Evolutionary conservation across 768 basidiomycete genomes (phyloP), one percentile per base, ranked within the genome.

Genomic region (Lepiota subincarnata): DNA sequence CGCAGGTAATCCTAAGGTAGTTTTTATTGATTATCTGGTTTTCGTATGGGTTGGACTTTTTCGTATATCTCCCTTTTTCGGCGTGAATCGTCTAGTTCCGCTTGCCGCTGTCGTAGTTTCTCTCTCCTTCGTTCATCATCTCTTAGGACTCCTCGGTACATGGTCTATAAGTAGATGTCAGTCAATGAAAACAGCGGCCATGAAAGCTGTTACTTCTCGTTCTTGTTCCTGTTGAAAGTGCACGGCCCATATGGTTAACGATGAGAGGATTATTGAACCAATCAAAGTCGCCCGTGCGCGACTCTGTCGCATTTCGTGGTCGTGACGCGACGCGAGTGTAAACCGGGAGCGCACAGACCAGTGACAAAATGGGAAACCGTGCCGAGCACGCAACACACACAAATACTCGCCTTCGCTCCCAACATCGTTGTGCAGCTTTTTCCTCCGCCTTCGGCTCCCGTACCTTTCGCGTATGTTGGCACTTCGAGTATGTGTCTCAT

Each of bases 141-240:
- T 48, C 84, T 81, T 42, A 96, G 63, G 2, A 97, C 95, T 20
- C 94, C 94, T 64, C 86, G 76, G 64, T 89, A 96, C 94, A 97
- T 97, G 24, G 73, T 84, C 94, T 98, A 55, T 24, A 43, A 20
- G 19, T 13, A 37, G 53, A 35, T 19, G 16, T 58, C 57, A 57
- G 56, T 24, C 36, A 16, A 51, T 56, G 48, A 31, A 40, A 36
- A 35, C 18, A 35, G 13, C 0, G 37, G 35, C 40, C 22, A 20
- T n/a, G 46, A 41, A 24, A 18, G 37, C 38, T 62, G 72, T 44
- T 58, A 93, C 95, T 60, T 92, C 82, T 52, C 86, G 85, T 68
- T 98, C 93, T 62, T 83, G 80, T 13, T 78, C 72, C 64, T 98
- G 94, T 51, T 94, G 81, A 62, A 78, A 87, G 66, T 98, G 95